A percentile compares a stretch with the other conserved stretches of the same genome.
phyloP scores from a whole-genome alignment of 1,139 yeast species.

The Candida tunisiensis region DNA sequence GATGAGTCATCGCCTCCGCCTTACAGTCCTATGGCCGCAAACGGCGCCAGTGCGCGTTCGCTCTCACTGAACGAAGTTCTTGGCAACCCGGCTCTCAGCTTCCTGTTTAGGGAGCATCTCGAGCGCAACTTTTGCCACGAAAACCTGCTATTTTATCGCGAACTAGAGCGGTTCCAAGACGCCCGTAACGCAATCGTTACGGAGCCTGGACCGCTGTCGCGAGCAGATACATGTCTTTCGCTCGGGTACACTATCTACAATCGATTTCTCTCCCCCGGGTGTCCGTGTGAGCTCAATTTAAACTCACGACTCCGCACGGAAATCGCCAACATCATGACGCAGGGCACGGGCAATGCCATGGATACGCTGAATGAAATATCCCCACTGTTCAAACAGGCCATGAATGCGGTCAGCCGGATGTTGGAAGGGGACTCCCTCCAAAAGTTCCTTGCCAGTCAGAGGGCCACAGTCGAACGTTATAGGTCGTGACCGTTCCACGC shows the following conservation, averaged over 20 bases:
- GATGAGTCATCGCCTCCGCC: too few relatives aligned
- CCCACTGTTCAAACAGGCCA: slow-evolving; percentile 27
- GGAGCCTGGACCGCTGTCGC: slow-evolving; percentile 17
- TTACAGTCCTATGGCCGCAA: too few relatives aligned
- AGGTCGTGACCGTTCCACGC: too few relatives aligned
- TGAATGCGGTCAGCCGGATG: slow-evolving; percentile 32
- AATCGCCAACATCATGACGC: slow-evolving; percentile 27
- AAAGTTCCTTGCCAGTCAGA: slow-evolving; percentile 33
- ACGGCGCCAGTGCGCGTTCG: too few relatives aligned
- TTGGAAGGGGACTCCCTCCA: slow-evolving; percentile 66
- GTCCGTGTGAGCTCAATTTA: slow-evolving; percentile 60
- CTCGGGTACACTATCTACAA: slow-evolving; percentile 48
- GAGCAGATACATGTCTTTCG: slow-evolving; percentile 18
- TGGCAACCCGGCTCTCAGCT: slow-evolving; percentile 63
- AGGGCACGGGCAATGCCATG: slow-evolving; percentile 1
- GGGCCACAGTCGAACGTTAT: too few relatives aligned
- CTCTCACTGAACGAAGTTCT: slow-evolving; percentile 31
- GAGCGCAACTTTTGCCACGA: slow-evolving; percentile 55
- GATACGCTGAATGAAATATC: slow-evolving; percentile 18
- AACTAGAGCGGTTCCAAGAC: not conserved
- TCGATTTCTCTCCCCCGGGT: slow-evolving; percentile 47
- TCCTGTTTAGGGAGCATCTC: slow-evolving; percentile 49
- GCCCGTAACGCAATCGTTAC: slow-evolving; percentile 4
- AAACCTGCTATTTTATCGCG: slow-evolving; percentile 34
- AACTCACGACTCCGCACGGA: slow-evolving; percentile 37